phyloP scores from a whole-genome alignment of 768 basidiomycete species.

The Ramaria sp. region DNA sequence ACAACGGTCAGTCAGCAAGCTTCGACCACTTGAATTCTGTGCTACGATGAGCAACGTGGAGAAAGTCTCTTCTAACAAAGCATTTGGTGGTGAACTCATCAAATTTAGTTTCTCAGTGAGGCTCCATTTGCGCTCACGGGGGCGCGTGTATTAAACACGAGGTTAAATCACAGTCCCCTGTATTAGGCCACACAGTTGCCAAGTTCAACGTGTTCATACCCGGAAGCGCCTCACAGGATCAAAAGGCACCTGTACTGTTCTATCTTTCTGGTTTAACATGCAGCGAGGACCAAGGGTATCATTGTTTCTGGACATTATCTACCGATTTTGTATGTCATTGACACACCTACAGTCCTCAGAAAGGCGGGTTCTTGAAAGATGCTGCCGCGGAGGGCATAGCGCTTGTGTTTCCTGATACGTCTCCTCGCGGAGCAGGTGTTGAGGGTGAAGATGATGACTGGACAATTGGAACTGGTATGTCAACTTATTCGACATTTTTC shows the following conservation, averaged over 20 bases:
- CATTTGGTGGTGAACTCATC: conserved; percentile 66
- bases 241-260: conserved; percentile 57
- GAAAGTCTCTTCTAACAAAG: conserved; percentile 64
- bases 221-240: conserved; percentile 31
- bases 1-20: no score
- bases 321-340: neutral
- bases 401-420: conserved; percentile 90
- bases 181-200: conserved; percentile 56
- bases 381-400: conserved; percentile 83
- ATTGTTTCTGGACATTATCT: neutral
- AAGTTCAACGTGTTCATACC: conserved; percentile 90
- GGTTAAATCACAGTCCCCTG: conserved; percentile 44
- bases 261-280: conserved; percentile 88
- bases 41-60: conserved; percentile 34
- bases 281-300: conserved; percentile 86
- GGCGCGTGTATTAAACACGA: neutral
- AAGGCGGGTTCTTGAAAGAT: conserved; percentile 83
- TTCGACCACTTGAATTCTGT: neutral
- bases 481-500: neutral
- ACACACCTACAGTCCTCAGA: conserved; percentile 57
- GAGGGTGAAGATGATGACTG: conserved; percentile 72
- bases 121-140: conserved; percentile 3
- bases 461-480: conserved; percentile 79
- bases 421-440: conserved; percentile 83
- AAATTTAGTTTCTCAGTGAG: conserved; percentile 83